Percentiles rank a stretch among this genome's conserved stretches.
Conservation (phyloP, 768 basidiomycete genomes). For the Naganishia vaughanmartiniae region DNA sequence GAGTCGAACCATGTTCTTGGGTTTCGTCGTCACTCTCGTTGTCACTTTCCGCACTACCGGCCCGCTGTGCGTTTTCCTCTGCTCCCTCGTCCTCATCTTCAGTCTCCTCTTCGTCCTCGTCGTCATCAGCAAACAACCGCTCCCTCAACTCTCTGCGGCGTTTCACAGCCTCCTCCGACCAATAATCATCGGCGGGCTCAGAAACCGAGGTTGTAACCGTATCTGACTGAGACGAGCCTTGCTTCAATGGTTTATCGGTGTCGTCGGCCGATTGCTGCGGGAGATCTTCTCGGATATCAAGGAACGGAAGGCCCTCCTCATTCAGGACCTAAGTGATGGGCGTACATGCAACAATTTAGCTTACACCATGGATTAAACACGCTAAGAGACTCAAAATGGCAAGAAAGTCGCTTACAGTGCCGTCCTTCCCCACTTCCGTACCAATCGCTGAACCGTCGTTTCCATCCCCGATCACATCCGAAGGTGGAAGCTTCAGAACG, state of each 20-base stretch:
- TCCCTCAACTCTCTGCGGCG: slow-evolving; percentile 26
- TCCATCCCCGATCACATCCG: neutral
- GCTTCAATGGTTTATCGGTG: neutral
- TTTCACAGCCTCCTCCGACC: slow-evolving; percentile 26
- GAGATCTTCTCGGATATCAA: slow-evolving; percentile 30
- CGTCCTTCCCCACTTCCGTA: neutral
- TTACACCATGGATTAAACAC: neutral
- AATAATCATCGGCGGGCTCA: slow-evolving; percentile 27
- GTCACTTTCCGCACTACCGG: neutral
- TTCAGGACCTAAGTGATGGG: slow-evolving; percentile 26
- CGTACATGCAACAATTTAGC: neutral
- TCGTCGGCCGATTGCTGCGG: neutral
- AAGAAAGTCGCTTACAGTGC: neutral
- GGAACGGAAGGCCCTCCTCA: slow-evolving; percentile 32
- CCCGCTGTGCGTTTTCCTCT: neutral
- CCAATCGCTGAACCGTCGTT: neutral
- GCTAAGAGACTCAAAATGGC: too few relatives aligned
- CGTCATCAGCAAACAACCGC: slow-evolving; percentile 27
- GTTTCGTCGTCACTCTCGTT: neutral
- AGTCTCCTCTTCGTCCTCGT: slow-evolving; percentile 34
- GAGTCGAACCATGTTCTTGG: neutral
- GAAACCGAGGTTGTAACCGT: neutral
- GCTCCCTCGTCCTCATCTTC: slow-evolving; percentile 33
- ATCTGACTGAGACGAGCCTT: neutral
- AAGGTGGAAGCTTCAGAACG: neutral